Conservation (phyloP, 106 monocot genomes). For the Acorus gramineus region DNA sequence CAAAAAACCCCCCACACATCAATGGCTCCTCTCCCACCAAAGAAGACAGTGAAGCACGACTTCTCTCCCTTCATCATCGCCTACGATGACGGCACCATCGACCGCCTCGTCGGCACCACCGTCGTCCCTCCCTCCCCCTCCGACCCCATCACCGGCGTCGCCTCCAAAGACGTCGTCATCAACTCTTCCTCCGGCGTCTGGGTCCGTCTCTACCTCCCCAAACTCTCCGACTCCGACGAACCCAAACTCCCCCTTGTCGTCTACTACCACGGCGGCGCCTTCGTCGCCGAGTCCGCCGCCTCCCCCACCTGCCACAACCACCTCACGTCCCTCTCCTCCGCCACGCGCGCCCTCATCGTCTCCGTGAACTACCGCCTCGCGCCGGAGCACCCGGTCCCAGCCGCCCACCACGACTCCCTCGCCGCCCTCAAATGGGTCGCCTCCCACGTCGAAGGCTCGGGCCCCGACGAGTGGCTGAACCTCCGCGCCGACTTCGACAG, state of each 20-base stretch:
- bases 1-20: too few species aligned
- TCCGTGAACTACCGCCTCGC: slow-evolving; percentile 53
- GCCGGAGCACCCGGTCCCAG: slow-evolving; percentile 46
- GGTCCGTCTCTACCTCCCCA: too few species aligned
- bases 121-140: too few species aligned
- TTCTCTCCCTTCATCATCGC: too few species aligned
- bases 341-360: slow-evolving; percentile 24
- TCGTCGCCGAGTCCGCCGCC: slow-evolving; percentile 20
- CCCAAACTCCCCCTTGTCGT: slow-evolving; percentile 33
- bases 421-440: slow-evolving; percentile 33
- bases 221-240: too few species aligned
- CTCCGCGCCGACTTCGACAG: slow-evolving; percentile 27
- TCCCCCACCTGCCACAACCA: slow-evolving; percentile 35
- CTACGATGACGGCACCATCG: too few species aligned
- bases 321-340: slow-evolving; percentile 27
- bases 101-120: too few species aligned
- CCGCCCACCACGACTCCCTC: slow-evolving; percentile 38
- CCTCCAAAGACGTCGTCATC: too few species aligned
- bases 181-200: too few species aligned
- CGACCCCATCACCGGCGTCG: too few species aligned
- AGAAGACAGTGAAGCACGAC: too few species aligned
- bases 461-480: slow-evolving; percentile 31
- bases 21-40: too few species aligned
- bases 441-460: slow-evolving; percentile 4
- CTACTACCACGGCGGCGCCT: slow-evolving; percentile 52